Evolutionary conservation across 306 rosid genomes (phyloP).

Genomic region (Alnus rubra): DNA sequence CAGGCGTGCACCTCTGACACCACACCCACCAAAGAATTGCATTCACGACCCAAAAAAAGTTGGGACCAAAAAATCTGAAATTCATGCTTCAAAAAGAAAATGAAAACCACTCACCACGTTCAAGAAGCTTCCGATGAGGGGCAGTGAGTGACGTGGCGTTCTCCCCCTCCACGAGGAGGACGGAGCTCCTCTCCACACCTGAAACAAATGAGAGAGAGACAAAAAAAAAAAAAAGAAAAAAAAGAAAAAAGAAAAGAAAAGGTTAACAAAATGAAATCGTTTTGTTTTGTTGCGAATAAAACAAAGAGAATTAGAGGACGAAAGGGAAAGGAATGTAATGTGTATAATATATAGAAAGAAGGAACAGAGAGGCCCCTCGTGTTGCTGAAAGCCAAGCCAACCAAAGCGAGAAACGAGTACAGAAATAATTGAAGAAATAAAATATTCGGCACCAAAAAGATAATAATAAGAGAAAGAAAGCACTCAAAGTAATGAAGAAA

Average conservation of each 20-base stretch:
- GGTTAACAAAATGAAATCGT: not conserved
- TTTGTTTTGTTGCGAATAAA: not conserved
- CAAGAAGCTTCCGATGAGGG: slow-evolving; percentile 71
- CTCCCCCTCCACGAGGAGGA: not conserved
- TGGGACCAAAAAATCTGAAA: not conserved
- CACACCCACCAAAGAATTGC: not conserved
- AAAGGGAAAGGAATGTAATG: not conserved
- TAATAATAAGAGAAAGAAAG: too few species aligned
- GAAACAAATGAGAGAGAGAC: not conserved
- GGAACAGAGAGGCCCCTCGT: slow-evolving; percentile 15
- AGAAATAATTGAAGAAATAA: not conserved
- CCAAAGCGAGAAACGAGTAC: not conserved
- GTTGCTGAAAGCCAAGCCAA: slow-evolving; percentile 19
- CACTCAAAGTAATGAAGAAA: not conserved
- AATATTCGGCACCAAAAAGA: not conserved
- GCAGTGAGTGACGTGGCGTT: slow-evolving; percentile 7
- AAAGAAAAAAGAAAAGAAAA: not conserved
- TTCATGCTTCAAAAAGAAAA: not conserved
- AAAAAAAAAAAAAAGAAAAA: not conserved
- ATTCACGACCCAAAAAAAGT: too few species aligned
- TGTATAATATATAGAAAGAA: not conserved
- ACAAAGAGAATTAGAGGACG: not conserved
- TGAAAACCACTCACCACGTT: slow-evolving; percentile 11
- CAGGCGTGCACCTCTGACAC: slow-evolving; percentile 45
- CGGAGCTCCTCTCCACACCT: slow-evolving; percentile 25